Conservation (phyloP, 805 yeast genomes). For the Peterozyma xylosa region DNA sequence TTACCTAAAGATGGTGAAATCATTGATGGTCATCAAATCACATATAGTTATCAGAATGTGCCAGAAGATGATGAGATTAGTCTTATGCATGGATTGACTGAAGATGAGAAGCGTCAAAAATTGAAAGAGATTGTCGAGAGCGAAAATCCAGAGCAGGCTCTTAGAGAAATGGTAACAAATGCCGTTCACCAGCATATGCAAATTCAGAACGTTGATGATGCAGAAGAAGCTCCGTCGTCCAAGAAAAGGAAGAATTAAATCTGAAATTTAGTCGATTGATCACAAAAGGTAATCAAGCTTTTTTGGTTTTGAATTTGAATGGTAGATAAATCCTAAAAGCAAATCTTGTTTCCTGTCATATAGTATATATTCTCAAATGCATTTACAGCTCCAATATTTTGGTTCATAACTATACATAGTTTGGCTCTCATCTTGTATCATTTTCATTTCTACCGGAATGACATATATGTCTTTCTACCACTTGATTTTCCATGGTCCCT, state of each 20-base stretch:
- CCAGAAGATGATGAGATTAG: slow-evolving; percentile 34
- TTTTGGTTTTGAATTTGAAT: too few species aligned
- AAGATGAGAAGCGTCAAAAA: slow-evolving; percentile 47
- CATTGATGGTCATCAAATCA: slow-evolving; percentile 42
- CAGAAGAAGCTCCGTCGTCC: slow-evolving; percentile 18
- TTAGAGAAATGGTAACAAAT: slow-evolving; percentile 58
- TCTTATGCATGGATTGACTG: slow-evolving; percentile 4
- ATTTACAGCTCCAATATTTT: too few species aligned
- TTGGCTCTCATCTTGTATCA: too few species aligned
- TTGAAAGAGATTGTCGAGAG: slow-evolving; percentile 65
- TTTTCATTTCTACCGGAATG: too few species aligned
- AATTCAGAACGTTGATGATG: slow-evolving; percentile 17
- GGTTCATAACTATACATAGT: too few species aligned
- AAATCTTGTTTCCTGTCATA: too few species aligned
- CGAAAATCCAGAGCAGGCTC: slow-evolving; percentile 74
- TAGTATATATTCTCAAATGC: too few species aligned
- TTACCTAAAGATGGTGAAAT: slow-evolving; percentile 24
- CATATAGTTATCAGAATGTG: slow-evolving; percentile 47
- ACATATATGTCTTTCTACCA: too few species aligned
- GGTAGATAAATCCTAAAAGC: too few species aligned
- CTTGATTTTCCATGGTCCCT: too few species aligned
- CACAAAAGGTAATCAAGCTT: too few species aligned
- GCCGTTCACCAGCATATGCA: slow-evolving; percentile 52
- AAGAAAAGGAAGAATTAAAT: slow-evolving; percentile 25
- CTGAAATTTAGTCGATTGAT: not conserved